Evolutionary conservation across 225 moss, liverwort and hornwort genomes (phyloP), one percentile per base, ranked within the genome.

Genomic region (Sphagnum contortum): DNA sequence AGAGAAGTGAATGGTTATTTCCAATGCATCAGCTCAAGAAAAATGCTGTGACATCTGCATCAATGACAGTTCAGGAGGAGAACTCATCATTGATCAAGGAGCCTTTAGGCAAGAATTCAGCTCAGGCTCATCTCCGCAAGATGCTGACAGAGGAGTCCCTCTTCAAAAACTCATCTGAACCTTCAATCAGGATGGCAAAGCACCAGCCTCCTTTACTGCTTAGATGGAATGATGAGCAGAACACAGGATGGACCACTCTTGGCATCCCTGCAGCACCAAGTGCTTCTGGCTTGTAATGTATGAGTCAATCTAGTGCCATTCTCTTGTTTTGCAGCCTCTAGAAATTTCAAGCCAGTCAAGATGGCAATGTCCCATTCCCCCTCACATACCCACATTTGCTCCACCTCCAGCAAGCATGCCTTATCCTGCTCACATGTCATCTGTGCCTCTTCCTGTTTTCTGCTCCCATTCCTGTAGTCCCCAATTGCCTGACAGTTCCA

Each of bases 231-330:
- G 60, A 60, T 57, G 54, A 64, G 11, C 64, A 58, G 54, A 52
- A 72, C n/a, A 44, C 66, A 53, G 65, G 1, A 52, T 69, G 58
- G 44, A 76, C 44, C 44, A 50, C 64, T 44, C 44, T 76, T 48
- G 79, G 66, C 52, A 61, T 83, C 59, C 64, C 69, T 57, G 70
- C 57, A 47, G 71, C 63, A 66, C 63, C 63, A 46, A 68, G 47
- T 65, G 64, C 71, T 49, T 78, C 68, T 44, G 68, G 52, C 45
- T 72, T 79, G 71, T 74, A 79, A 62, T 71, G 72, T 10, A 70
- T 82, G 56, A 68, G 56, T 10, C 65, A 70, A 5, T 73, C 57
- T 2, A 59, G 46, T 63, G 48, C 66, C 48, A 76, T 72, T 59
- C 72, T 69, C 14, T 67, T 57, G 0, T 73, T 75, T 75, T 78